Evolutionary conservation across 352 stramenopile species (phyloP), one percentile per base, ranked within the genome.

Genomic region (Phytophthora citrophthora): DNA sequence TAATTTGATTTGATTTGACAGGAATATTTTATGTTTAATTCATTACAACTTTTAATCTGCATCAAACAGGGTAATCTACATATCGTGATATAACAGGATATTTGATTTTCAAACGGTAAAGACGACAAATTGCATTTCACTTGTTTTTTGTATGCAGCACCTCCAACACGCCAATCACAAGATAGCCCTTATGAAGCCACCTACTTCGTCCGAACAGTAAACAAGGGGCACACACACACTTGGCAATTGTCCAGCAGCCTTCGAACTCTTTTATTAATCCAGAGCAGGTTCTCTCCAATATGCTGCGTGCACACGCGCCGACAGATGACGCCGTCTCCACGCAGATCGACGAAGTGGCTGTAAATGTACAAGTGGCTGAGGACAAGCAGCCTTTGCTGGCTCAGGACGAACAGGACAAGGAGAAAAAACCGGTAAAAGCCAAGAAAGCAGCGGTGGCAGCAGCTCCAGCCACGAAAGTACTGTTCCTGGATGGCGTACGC

Each of bases 401-500:
- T 11, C 26, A 54, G 24, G 54, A 71, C 29, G 55, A 71, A 15
- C 29, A 62, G 45, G 66, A 66, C 34, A 52, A 64, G 3, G 13
- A 59, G 11, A 61, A 61, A 32, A 68, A 72, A 23, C 59, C 50
- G 3, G 62, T 61, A 5, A 54, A 54, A 34, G 53, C 65, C 45
- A 70, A 68, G 61, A 74, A 70, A 44, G 54, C 60, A 23, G 44
- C 48, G n/a, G 49, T 51, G 23, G 68, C 49, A 5, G 48, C 44
- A 13, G 44, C 50, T 1, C 47, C 50, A 40, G 44, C 61, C 29
- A 70, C 52, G 8, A 79, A 75, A 46, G 68, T 80, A 11, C 20
- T 77, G 29, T 80, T 80, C 51, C 60, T 80, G 20, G 63, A 80
- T 15, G 72, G 72, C 7, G 34, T 80, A 12, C 72, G 72, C 15